Evolutionary conservation across 495 filamentous ascomycete genomes (phyloP), one percentile per base, ranked within the genome.

Genomic region (Penicillium longicatenatum): DNA sequence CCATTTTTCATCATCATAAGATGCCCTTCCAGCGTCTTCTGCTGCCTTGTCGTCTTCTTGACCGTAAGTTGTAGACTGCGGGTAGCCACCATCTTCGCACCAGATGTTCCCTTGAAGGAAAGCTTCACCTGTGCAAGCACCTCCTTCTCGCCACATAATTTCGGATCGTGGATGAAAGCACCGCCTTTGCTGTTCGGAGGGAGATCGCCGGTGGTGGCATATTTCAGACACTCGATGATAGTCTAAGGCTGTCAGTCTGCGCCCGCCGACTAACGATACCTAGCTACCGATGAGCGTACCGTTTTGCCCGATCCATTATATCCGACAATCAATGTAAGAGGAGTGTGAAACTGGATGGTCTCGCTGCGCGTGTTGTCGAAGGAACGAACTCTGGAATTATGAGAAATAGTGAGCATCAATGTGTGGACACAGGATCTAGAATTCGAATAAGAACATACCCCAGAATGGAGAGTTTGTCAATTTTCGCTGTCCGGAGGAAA

Each of bases 141-240:
- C 64, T 96, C 92, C 63, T 91, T 93, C 69, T 97, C 93, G 44
- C 89, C 89, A 56, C 82, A 89, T 52, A 97, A 81, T 84, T 92
- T 93, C 10, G 95, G 94, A 61, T 98, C 94, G 70, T 98, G 93
- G 53, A 98, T 92, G 69, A 98, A 98, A 48, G 95, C 93, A 29
- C 93, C 94, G 37, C 91, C 89, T 68, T 89, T 92, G 78, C 89
- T 94, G 76, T 97, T 97, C 26, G 93, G 92, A 22, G 94, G 94
- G 2, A 96, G 81, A 58, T 96, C 89, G 50, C 94, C 94, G 12
- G 92, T 97, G 31, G 95, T 97, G 44, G 89, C 93, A 88, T 96
- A 98, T 69, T 97, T 97, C 63, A 98, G 91, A 68, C 94, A 97
- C 71, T 98, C 94, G 75, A 98, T 98, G 70, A 98, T 96, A 45